Base-by-base conservation (phyloP, 306 rosid species). In the Carpinus viminea region DNA sequence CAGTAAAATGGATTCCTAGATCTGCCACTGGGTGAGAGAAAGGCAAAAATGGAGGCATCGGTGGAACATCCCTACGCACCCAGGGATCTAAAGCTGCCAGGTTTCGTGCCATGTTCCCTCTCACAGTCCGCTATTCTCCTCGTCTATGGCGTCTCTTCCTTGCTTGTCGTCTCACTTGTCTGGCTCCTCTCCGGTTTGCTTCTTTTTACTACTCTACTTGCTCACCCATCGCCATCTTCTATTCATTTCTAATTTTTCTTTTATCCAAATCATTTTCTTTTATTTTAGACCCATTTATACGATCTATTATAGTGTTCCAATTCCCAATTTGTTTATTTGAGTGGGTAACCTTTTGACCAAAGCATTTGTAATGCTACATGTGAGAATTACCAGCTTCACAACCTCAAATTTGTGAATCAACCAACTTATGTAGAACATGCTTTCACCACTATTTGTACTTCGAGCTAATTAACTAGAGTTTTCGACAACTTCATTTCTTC, bases 181-280 rank as follows among this genome's bases (percentile, higher is more conserved):
- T 95, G 93, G 96, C 54, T 89, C 79, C 48, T 87, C 82, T 91
- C 97, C 53, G 97, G 98, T 92, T 71, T 21, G 47, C 47, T 31
- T 36, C 38, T n/a, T 68, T 61, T 56, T 12, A 6, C 41, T 75
- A 12, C 31, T 55, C 24, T 47, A 47, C 53, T 28, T 9, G 9
- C 16, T 17, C 52, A 48, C 12, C 52, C 3, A 10, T 12, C 4
- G 3, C 15, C 52, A 10, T 11, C 15, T 57, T 7, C 24, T 15
- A 21, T 57, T 57, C 31, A 8, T 24, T 21, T 59, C 36, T 10
- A 20, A 3, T 21, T 59, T 59, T 24, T 24, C 7, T 59, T 59
- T 10, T 59, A 59, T 36, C 2, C 24, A 20, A 31, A 20, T 16
- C n/a, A 15, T 34, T 13, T 26, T 12, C 7, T 15, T 64, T 12